A percentile compares a stretch with the other conserved stretches of the same genome.
Conservation (phyloP, 1,284 basidiomycete genomes). For the Ustilago trichophora region DNA sequence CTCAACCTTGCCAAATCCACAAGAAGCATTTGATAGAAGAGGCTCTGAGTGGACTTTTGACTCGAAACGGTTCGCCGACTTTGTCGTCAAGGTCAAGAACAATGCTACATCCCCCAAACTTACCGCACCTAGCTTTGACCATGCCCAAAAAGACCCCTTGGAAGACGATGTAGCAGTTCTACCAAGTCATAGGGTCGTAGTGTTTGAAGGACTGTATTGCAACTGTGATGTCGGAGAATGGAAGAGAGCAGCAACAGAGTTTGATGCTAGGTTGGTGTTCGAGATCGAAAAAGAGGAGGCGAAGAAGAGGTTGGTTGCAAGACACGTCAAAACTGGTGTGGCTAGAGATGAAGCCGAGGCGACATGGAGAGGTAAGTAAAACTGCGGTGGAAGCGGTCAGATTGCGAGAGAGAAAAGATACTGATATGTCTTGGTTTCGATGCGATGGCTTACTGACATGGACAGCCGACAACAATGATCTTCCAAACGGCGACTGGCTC, state of each 20-base stretch:
- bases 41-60: conserved; percentile 65
- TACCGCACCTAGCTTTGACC: conserved; percentile 74
- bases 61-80: conserved; percentile 52
- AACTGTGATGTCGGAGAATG: conserved; percentile 79
- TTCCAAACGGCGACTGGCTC: conserved; percentile 64
- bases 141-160: conserved; percentile 72
- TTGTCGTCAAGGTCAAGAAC: conserved; percentile 31
- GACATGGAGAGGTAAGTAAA: conserved; percentile 73
- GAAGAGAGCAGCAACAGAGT: conserved; percentile 73
- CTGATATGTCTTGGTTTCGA: no score
- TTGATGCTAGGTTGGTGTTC: conserved; percentile 84
- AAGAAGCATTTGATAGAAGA: conserved; percentile 53
- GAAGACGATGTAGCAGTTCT: conserved; percentile 71
- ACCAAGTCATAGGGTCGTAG: conserved; percentile 76
- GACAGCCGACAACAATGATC: conserved; percentile 62
- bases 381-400: conserved; percentile 34
- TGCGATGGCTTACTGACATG: no score
- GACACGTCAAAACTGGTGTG: conserved; percentile 81
- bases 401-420: no score
- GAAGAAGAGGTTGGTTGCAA: conserved; percentile 74
- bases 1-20: conserved; percentile 74
- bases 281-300: conserved; percentile 74
- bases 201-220: conserved; percentile 86
- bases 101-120: neutral
- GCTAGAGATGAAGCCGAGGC: conserved; percentile 76